Base-by-base conservation (phyloP, 805 yeast species). In the Wickerhamiella spandovensis region DNA sequence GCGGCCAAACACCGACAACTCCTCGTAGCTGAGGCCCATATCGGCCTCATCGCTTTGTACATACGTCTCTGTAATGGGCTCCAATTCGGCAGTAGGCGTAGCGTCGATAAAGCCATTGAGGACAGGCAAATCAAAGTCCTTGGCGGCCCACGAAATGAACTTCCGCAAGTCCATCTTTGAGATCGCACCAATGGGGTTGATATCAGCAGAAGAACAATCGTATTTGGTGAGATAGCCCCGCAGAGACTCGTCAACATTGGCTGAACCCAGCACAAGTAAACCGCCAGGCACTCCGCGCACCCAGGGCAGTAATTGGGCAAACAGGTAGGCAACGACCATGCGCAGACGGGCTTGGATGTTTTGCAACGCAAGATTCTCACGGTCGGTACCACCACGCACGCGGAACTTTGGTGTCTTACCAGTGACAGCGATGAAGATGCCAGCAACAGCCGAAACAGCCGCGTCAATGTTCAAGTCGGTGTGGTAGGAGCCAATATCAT, bases 11-110 rank as follows among this genome's bases (percentile, higher is more conserved):
- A 84, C 72, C 32, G 95, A 82, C 53, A 92, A 74, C 63, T 92
- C 98, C 56, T 89, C 95, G 61, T 92, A 92, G 0, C 96, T 84
- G 82, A 94, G 84, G 1, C 99, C 99, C 99, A 92, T 92, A 63
- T 92, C 99, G 13, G 78, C 80, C 66, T 92, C 99, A 65, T 92
- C 99, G 30, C 95, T 84, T 66, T 92, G 99, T 15, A 90, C 94
- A 59, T 92, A 90, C 51, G 79, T 74, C 56, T 83, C 81, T 0
- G 98, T 92, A 49, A 87, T 90, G 35, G 99, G 99, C 62, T 92
- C 99, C 48, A 92, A 75, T 64, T 92, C 99, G 0, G 99, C 99
- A 0, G 98, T 90, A 28, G 99, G 99, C 0, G 92, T 83, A 0
- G 99, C 99, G 57, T 76, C 79, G 45, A 92, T 71, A 64, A 94